These are phyloP conservation scores for Aphanomyces cochlioides DNA, from an alignment of 352 stramenopile species.

Conservation along the genomic window DNA sequence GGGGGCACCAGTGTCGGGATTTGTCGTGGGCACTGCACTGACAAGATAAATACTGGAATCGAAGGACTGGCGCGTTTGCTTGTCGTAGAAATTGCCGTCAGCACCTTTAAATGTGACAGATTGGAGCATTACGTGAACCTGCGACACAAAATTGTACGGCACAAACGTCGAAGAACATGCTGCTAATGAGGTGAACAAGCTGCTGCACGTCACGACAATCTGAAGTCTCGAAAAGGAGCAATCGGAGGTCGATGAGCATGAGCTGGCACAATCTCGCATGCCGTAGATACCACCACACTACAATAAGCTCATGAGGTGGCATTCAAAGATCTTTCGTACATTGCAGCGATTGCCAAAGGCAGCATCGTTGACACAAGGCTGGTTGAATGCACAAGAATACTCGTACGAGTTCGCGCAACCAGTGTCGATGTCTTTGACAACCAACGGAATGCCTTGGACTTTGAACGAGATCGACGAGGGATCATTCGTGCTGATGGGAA, in stretches of 20 bases:
- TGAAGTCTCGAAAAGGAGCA: slow-evolving; percentile 52
- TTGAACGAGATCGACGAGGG: slow-evolving; percentile 35
- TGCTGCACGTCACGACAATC: slow-evolving; percentile 39
- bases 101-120: slow-evolving; percentile 36
- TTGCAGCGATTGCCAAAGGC: slow-evolving; percentile 23
- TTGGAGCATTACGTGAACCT: slow-evolving; percentile 56
- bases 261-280: slow-evolving; percentile 50
- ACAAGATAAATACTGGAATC: slow-evolving; percentile 61
- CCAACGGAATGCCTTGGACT: slow-evolving; percentile 42
- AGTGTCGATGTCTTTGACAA: slow-evolving; percentile 65
- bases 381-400: slow-evolving; percentile 51
- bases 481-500: slow-evolving; percentile 53
- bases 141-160: slow-evolving; percentile 40
- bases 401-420: slow-evolving; percentile 47
- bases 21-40: slow-evolving; percentile 32
- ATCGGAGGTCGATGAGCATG: slow-evolving; percentile 41
- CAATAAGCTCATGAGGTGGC: slow-evolving; percentile 39
- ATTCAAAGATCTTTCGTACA: not conserved
- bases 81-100: slow-evolving; percentile 41
- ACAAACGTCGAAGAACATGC: slow-evolving; percentile 37
- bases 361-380: slow-evolving; percentile 35
- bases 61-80: slow-evolving; percentile 41
- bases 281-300: slow-evolving; percentile 49
- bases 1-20: not conserved
- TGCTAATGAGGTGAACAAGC: slow-evolving; percentile 36